Evolutionary conservation across 2,329 filamentous ascomycete species (phyloP).

Genomic region (Penicillium griseofulvum): DNA sequence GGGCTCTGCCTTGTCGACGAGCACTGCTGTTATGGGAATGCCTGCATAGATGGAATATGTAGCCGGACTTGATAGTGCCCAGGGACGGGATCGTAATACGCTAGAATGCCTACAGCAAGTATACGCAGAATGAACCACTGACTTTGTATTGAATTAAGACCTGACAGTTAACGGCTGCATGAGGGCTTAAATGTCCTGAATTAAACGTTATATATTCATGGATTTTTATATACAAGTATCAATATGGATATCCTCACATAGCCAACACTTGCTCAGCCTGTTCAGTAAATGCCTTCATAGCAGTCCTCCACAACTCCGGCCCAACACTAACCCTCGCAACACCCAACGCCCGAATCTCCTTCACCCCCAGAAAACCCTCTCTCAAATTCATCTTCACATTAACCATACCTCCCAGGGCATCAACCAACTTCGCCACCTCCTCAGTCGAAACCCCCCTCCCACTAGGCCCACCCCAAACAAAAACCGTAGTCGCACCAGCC

Average conservation of each 20-base stretch:
- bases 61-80: neutral
- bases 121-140: neutral
- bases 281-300: constrained; percentile 34
- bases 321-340: constrained; percentile 58
- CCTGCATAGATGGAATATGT: constrained; percentile 26
- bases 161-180: neutral
- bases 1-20: constrained; percentile 25
- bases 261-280: constrained; percentile 28
- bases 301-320: constrained; percentile 46
- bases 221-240: neutral
- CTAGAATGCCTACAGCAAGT: neutral
- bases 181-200: neutral
- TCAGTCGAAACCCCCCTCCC: constrained; percentile 44
- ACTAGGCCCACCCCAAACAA: constrained; percentile 57
- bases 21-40: constrained; percentile 31
- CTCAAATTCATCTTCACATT: constrained; percentile 48
- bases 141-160: neutral
- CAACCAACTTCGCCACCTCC: constrained; percentile 50
- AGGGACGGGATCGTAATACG: neutral
- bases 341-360: constrained; percentile 49
- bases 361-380: constrained; percentile 43
- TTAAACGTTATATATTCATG: neutral
- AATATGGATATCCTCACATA: neutral
- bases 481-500: constrained; percentile 59
- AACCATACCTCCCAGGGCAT: constrained; percentile 51